These are phyloP conservation scores for Clonostachys solani DNA, from an alignment of 2,329 filamentous ascomycete genomes.

Conservation along the genomic window DNA sequence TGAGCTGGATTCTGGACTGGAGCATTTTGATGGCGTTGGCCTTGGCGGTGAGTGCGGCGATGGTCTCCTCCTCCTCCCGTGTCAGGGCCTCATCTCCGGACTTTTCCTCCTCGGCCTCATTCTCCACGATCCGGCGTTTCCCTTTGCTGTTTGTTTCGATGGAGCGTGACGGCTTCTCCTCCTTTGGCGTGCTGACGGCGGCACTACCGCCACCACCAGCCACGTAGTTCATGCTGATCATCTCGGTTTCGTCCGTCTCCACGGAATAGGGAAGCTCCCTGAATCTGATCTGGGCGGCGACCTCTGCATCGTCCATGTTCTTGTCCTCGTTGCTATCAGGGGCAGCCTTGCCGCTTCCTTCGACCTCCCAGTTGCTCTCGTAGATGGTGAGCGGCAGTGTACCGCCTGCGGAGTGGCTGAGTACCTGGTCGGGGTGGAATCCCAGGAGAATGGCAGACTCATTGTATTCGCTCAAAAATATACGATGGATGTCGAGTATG, in stretches of 20 bases:
- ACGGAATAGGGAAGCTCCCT: constrained; percentile 80
- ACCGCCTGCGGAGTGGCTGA: constrained; percentile 58
- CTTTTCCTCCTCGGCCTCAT: constrained; percentile 15
- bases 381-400: constrained; percentile 89
- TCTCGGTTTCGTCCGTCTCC: constrained; percentile 93
- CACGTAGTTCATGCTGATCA: constrained; percentile 95
- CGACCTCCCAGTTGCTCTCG: constrained; percentile 77
- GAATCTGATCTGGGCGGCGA: constrained; percentile 64
- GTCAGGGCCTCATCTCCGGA: constrained; percentile 11
- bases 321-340: constrained; percentile 57
- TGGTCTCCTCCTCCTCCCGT: constrained; percentile 57
- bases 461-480: constrained; percentile 71
- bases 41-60: constrained; percentile 73
- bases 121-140: constrained; percentile 36
- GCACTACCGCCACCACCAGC: constrained; percentile 81
- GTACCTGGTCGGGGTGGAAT: constrained; percentile 68
- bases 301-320: constrained; percentile 65
- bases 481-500: constrained; percentile 72
- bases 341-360: constrained; percentile 27
- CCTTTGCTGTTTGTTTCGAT: constrained; percentile 48
- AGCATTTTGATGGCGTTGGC: constrained; percentile 94
- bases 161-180: constrained; percentile 33
- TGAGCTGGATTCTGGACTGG: constrained; percentile 67
- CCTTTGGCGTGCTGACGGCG: constrained; percentile 46
- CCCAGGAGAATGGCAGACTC: constrained; percentile 85